Base-by-base conservation (phyloP, 371 early-diverging fungal species). In the Mucor mucedo region DNA sequence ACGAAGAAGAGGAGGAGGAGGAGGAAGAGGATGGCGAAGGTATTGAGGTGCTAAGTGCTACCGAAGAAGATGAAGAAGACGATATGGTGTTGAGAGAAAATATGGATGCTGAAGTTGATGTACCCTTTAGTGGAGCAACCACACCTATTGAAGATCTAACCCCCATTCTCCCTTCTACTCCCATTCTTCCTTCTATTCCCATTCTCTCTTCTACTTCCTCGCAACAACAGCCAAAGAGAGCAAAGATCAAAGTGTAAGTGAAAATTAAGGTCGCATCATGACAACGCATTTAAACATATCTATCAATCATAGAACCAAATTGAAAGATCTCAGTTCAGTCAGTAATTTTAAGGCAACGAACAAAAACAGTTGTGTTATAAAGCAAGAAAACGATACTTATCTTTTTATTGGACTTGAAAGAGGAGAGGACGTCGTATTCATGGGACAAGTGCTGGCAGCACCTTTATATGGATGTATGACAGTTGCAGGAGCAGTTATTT, bases 371-470 rank as follows among this genome's bases (percentile, higher is more conserved):
- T 70, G 66, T 40, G 55, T 65, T n/a, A 56, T 70, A 8, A 54
- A 65, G 28, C 66, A 65, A 44, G 66, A 68, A 40, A 62, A 57
- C 1, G 68, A 65, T 1, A 60, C 54, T 1, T 71, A 68, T 47
- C 3, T 68, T 13, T 71, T 67, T 61, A 14, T 71, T 38, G 72
- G 72, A 16, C 30, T 71, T 9, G 48, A 64, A 48, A 35, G 52
- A 16, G 65, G 56, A 60, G 65, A 71, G 77, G 62, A 82, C 13
- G 28, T 86, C 21, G 76, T 79, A 7, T 85, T 87, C 62, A 75
- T 80, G 65, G 87, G 87, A 16, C 73, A 79, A 48, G 79, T 77
- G 10, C 48, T 66, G 7, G 64, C 76, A 9, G 77, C 82, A 10
- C 75, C 79, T 21, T 49, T 87, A 7, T 65, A 64, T 50, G 87